Evolutionary conservation across 306 rosid genomes (phyloP), one percentile per base, ranked within the genome.

Genomic region (Glycyrrhiza uralensis): DNA sequence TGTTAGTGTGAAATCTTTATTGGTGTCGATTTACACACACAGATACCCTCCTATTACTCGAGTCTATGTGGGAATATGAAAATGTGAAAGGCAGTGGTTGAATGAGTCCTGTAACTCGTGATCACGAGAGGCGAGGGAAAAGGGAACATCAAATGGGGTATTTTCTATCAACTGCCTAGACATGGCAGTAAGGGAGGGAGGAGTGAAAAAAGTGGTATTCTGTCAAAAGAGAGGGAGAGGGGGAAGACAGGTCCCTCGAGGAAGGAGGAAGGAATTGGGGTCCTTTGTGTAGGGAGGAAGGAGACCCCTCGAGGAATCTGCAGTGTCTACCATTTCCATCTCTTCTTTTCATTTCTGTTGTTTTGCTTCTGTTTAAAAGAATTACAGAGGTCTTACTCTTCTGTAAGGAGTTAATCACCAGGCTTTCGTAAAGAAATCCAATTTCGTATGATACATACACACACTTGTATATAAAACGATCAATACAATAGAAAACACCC

Each of bases 401-500:
- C 18, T 20, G 29, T 60, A 10, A 60, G 47, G 32, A 61, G 50
- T 20, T 69, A 35, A 52, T 35, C 64, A 33, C 39, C 36, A 33
- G 9, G 28, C 23, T n/a, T 23, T 22, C 56, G 29, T 36, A 12
- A 28, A 51, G 50, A 71, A 70, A 71, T 71, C 29, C 56, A 56
- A 39, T 36, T 26, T 71, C 50, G 23, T 36, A 10, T 50, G 44
- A 18, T 14, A 44, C 39, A 12, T 67, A 51, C 18, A 69, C 7
- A 9, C 39, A 30, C 38, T 4, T 4, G 17, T 24, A 63, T 3
- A 63, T 28, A 38, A 45, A 68, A 38, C 39, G 24, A 58, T 35
- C 45, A 6, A 59, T 23, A 79, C 70, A 63, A 57, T 72, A 66
- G 35, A 19, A 41, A 67, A 52, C 42, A 61, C 3, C 44, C 6